A percentile compares a stretch with the other conserved stretches of the same genome.
Evolutionary conservation across 2,329 filamentous ascomycete species (phyloP).

Genomic region (Fusarium sp.): DNA sequence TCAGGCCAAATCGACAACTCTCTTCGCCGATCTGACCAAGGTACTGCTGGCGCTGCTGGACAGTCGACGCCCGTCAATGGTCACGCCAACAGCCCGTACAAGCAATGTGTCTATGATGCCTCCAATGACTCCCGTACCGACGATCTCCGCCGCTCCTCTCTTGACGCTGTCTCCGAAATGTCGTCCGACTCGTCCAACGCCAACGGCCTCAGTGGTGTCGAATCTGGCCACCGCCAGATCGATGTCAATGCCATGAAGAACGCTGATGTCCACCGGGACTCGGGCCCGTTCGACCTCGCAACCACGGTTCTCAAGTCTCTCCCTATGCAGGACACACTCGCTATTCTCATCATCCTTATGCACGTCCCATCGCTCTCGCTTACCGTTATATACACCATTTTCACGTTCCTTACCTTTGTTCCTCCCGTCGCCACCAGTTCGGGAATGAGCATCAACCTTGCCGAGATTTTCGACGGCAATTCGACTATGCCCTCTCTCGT

Average conservation of each 20-base stretch:
- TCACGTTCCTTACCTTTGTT: conserved; percentile 92
- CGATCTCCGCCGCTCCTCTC: conserved; percentile 60
- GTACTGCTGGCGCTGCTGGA: conserved; percentile 47
- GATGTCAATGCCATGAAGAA: conserved; percentile 78
- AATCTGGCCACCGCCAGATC: conserved; percentile 71
- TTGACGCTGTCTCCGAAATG: conserved; percentile 65
- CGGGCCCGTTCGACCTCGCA: conserved; percentile 80
- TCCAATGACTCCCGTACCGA: conserved; percentile 56
- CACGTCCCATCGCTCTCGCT: conserved; percentile 90
- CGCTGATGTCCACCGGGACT: conserved; percentile 74
- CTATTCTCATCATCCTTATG: conserved; percentile 94
- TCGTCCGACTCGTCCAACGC: conserved; percentile 64
- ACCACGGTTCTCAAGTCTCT: conserved; percentile 90
- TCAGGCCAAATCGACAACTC: conserved; percentile 58
- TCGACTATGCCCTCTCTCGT: conserved; percentile 87
- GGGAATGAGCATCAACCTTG: conserved; percentile 83
- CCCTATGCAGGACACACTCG: conserved; percentile 93
- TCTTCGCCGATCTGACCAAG: conserved; percentile 50
- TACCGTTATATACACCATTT: conserved; percentile 90
- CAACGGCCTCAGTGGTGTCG: conserved; percentile 53
- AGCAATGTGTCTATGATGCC: conserved; percentile 49
- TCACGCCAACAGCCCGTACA: conserved; percentile 52
- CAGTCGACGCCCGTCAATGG: conserved; percentile 46
- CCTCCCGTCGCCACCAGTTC: conserved; percentile 83
- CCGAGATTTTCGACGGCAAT: conserved; percentile 90